Percentiles rank a stretch among this genome's conserved stretches.
Conservation (phyloP, 495 filamentous ascomycete genomes). For the Aspergillus hancockii region DNA sequence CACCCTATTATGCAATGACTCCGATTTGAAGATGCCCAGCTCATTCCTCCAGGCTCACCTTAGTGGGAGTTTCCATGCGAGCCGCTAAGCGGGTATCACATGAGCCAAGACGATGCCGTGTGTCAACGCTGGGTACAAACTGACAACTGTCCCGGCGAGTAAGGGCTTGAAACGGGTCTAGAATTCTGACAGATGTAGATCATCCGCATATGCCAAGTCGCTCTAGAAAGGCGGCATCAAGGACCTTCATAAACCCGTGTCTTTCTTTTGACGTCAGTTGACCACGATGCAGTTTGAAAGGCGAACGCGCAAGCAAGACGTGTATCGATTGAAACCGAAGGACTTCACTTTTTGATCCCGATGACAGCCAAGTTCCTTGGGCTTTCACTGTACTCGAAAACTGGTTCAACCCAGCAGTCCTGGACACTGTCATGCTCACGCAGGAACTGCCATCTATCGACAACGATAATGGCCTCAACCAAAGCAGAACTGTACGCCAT, state of each 20-base stretch:
- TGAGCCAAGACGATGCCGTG: background rate
- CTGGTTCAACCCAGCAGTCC: slow-evolving; percentile 85
- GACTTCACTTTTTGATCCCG: slow-evolving; percentile 71
- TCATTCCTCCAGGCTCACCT: too few species aligned
- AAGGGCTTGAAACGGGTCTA: background rate
- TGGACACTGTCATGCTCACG: slow-evolving; percentile 67
- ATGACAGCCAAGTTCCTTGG: slow-evolving; percentile 88
- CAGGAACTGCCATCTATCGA: slow-evolving; percentile 89
- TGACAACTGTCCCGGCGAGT: background rate
- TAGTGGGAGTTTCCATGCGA: too few species aligned
- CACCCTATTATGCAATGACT: too few species aligned
- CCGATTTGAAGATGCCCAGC: too few species aligned
- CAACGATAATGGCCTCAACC: slow-evolving; percentile 85
- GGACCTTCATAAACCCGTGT: background rate
- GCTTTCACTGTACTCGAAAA: slow-evolving; percentile 88
- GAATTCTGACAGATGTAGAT: background rate
- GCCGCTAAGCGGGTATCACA: background rate
- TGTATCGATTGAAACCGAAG: background rate
- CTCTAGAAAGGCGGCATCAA: background rate
- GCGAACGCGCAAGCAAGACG: background rate
- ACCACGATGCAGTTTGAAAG: background rate
- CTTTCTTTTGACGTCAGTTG: background rate
- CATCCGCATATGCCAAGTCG: background rate
- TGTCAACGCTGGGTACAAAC: background rate
- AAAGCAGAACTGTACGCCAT: slow-evolving; percentile 94